Evolutionary conservation across 75 land plant genomes (phyloP).

Genomic region (Selaginella moellendorffii): DNA sequence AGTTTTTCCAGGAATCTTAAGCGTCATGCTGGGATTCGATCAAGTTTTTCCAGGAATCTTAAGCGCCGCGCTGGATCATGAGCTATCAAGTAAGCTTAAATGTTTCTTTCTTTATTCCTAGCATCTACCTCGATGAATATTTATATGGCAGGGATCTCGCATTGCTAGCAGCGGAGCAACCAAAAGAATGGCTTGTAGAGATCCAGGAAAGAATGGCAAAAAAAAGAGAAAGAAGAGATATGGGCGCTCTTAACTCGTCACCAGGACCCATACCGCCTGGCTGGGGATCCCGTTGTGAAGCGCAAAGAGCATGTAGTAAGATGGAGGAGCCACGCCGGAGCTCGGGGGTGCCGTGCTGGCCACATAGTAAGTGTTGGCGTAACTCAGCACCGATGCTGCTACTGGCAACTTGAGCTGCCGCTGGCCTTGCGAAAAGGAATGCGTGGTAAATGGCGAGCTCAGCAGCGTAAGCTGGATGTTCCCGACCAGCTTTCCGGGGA

Average conservation of each 20-base stretch:
- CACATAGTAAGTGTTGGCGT: background rate
- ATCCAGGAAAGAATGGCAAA: background rate
- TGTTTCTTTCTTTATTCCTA: no score
- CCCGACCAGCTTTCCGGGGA: background rate
- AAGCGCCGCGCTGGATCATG: no score
- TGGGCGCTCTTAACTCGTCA: background rate
- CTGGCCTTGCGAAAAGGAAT: slow-evolving; percentile 65
- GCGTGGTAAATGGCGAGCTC: slow-evolving; percentile 57
- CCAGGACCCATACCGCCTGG: background rate
- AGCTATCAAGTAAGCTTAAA: no score
- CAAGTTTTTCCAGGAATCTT: no score
- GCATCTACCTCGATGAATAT: no score
- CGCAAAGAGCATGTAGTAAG: background rate
- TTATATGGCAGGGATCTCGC: no score
- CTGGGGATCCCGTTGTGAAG: background rate
- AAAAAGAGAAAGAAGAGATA: background rate
- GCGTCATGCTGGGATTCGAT: no score
- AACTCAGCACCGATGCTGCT: background rate
- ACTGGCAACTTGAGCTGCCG: slow-evolving; percentile 21
- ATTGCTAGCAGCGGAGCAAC: no score
- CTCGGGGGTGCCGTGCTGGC: background rate
- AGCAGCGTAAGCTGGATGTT: slow-evolving; percentile 24
- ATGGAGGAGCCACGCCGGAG: background rate
- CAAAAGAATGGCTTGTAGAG: background rate
- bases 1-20: no score